These are phyloP conservation scores for Beauveria asiatica DNA, from an alignment of 2,329 filamentous ascomycete genomes.

Conservation along the genomic window DNA sequence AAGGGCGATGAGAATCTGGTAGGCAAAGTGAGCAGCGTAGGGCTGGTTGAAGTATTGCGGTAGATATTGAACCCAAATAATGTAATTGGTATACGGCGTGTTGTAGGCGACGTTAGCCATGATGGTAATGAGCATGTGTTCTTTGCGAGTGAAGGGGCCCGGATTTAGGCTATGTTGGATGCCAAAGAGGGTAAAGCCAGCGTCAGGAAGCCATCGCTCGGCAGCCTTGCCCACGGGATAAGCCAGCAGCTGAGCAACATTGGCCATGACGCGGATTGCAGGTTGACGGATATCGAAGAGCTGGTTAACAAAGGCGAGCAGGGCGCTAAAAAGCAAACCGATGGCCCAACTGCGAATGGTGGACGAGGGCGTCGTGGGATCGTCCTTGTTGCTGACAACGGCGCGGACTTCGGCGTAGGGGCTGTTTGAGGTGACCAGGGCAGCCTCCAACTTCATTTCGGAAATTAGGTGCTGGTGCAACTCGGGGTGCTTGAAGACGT, in stretches of 20 bases:
- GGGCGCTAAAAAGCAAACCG: constrained; percentile 40
- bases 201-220: constrained; percentile 43
- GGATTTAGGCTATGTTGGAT: constrained; percentile 43
- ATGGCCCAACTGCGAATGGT: constrained; percentile 48
- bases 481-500: constrained; percentile 32
- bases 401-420: constrained; percentile 50
- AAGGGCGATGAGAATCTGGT: constrained; percentile 47
- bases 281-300: constrained; percentile 51
- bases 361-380: constrained; percentile 38
- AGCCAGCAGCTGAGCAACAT: constrained; percentile 48
- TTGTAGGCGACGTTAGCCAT: constrained; percentile 53
- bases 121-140: constrained; percentile 53
- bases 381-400: constrained; percentile 48
- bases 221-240: constrained; percentile 45
- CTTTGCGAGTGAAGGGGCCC: constrained; percentile 50
- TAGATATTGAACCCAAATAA: constrained; percentile 45
- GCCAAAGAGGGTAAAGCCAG: constrained; percentile 38
- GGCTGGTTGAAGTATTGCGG: constrained; percentile 46
- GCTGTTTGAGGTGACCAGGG: constrained; percentile 45
- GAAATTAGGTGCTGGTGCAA: constrained; percentile 39
- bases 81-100: constrained; percentile 45
- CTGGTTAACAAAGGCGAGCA: constrained; percentile 46
- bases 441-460: constrained; percentile 48
- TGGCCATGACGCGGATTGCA: constrained; percentile 43
- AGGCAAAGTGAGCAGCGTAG: constrained; percentile 43